phyloP scores from a whole-genome alignment of 2,329 filamentous ascomycete genomes.

The Colletotrichum liriopes region DNA sequence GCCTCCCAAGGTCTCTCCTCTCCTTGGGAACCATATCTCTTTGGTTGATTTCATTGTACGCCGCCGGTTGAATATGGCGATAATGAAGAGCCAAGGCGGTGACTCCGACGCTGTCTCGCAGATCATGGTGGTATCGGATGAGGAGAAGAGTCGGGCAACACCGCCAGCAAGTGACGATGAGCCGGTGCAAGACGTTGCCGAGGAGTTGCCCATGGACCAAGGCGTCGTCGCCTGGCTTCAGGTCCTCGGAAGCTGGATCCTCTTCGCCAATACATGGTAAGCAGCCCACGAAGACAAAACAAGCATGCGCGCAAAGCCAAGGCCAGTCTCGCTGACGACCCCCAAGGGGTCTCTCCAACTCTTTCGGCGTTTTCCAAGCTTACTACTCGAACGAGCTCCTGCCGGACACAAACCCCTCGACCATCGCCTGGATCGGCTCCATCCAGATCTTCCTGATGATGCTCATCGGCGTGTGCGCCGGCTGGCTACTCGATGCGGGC shows the following conservation, averaged over 20 bases:
- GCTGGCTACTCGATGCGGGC: slow-evolving; percentile 65
- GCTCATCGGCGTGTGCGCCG: slow-evolving; percentile 58
- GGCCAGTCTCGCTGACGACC: background rate
- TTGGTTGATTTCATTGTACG: too few relatives aligned
- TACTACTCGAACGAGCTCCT: slow-evolving; percentile 61
- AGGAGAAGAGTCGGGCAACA: background rate
- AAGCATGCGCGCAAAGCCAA: background rate
- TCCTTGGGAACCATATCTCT: background rate
- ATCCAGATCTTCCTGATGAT: slow-evolving; percentile 63
- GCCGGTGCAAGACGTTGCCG: background rate
- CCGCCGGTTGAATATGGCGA: background rate
- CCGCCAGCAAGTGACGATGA: background rate
- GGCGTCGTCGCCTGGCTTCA: slow-evolving; percentile 62
- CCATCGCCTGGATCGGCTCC: slow-evolving; percentile 63
- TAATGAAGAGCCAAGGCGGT: background rate
- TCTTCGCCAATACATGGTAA: slow-evolving; percentile 64
- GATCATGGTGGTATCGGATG: slow-evolving; percentile 1
- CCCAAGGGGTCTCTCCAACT: slow-evolving; percentile 56
- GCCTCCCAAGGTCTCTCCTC: background rate
- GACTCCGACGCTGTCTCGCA: background rate
- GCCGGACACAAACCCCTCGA: slow-evolving; percentile 15
- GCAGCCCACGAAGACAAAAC: background rate
- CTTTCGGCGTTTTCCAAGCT: slow-evolving; percentile 70
- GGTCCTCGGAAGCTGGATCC: slow-evolving; percentile 62
- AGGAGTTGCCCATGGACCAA: slow-evolving; percentile 46